phyloP scores from a whole-genome alignment of 306 rosid species.

The Nissolia schottii region DNA sequence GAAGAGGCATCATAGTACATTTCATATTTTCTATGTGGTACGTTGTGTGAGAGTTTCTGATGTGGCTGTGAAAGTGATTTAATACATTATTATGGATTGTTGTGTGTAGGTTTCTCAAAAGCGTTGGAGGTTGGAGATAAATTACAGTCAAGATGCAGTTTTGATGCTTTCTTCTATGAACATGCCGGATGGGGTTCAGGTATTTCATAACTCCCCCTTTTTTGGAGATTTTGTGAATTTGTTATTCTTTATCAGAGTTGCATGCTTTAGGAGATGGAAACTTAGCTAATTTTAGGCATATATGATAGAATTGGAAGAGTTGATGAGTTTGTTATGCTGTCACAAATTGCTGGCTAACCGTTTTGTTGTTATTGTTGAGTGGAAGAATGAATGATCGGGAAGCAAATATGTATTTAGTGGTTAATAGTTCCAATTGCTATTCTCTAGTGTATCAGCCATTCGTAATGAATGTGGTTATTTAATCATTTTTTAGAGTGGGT shows the following conservation, averaged over 20 bases:
- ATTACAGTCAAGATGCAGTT: constrained; percentile 75
- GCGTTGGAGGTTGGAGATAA: constrained; percentile 89
- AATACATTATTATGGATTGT: not conserved
- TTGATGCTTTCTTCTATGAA: constrained; percentile 96
- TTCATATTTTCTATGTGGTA: not conserved
- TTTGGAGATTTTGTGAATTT: not conserved
- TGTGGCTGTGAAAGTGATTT: not conserved
- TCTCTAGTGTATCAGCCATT: not conserved
- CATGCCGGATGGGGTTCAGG: constrained; percentile 96
- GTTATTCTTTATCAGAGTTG: not conserved
- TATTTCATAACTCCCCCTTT: constrained; percentile 13
- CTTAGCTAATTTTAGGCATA: not conserved
- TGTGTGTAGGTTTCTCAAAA: constrained; percentile 72
- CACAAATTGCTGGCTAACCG: not conserved
- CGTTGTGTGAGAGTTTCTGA: not conserved
- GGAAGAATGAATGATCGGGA: not conserved
- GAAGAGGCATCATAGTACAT: not conserved
- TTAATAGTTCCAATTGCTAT: not conserved
- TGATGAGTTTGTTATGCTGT: not conserved
- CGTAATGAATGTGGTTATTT: not conserved
- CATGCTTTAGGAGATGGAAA: not conserved
- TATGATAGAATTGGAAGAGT: not conserved
- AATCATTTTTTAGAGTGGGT: not conserved
- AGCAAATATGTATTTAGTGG: not conserved
- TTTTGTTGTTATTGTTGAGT: not conserved